Conservation (phyloP, 2,329 filamentous ascomycete species). For the Helminthosporium solani region DNA sequence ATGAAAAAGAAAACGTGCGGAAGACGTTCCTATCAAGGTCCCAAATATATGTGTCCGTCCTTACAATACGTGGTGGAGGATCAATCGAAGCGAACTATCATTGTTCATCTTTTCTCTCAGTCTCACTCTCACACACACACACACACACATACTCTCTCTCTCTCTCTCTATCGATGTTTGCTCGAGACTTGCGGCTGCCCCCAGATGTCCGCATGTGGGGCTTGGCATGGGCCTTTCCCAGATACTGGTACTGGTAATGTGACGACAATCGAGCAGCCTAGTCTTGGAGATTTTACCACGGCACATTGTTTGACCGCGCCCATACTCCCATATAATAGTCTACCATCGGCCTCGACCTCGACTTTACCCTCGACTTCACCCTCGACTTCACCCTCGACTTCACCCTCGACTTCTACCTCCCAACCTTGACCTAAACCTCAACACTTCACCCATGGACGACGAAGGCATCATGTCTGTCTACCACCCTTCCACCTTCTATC, state of each 20-base stretch:
- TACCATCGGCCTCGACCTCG: too few species aligned
- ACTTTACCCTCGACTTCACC: too few species aligned
- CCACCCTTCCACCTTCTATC: too few species aligned
- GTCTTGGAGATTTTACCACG: too few species aligned
- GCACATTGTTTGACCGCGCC: too few species aligned
- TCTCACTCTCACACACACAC: too few species aligned
- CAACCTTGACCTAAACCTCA: neutral
- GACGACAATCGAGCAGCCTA: neutral
- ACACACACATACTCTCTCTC: too few species aligned
- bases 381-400: neutral
- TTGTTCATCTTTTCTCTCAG: neutral
- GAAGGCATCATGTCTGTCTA: neutral
- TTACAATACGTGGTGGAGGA: neutral
- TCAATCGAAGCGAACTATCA: neutral
- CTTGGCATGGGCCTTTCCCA: neutral
- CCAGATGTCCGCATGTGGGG: neutral
- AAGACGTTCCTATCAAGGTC: neutral
- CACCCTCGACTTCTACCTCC: neutral
- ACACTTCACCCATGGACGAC: neutral
- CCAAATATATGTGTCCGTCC: neutral
- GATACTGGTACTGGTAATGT: too few species aligned
- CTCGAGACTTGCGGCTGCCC: too few species aligned
- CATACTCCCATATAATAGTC: too few species aligned
- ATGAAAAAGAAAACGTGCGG: slow-evolving; percentile 1
- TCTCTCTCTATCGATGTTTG: too few species aligned